These are phyloP conservation scores for Chytridium lagenaria DNA, from an alignment of 371 early-diverging fungal genomes.

Conservation along the genomic window DNA sequence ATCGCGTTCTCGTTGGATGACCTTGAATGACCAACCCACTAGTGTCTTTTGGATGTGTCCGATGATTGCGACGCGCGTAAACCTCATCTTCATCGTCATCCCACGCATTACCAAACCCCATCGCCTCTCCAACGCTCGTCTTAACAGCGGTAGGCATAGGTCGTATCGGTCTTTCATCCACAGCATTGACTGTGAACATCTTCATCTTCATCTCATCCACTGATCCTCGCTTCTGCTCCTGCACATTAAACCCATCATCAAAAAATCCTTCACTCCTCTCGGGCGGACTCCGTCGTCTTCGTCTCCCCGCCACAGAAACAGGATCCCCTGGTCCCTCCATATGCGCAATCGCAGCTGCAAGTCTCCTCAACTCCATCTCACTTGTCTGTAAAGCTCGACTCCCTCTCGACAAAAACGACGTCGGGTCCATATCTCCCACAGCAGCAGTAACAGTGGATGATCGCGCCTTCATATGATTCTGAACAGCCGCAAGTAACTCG, in stretches of 20 bases:
- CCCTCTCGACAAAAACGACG: neutral
- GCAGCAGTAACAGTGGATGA: neutral
- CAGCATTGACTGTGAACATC: neutral
- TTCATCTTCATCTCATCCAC: neutral
- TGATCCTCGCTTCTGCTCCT: neutral
- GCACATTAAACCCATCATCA: neutral
- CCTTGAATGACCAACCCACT: neutral
- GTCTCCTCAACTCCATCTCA: conserved; percentile 4
- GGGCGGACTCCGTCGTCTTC: neutral
- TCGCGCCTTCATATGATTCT: neutral
- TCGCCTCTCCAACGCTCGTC: neutral
- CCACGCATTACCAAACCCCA: neutral
- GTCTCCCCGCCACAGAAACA: neutral
- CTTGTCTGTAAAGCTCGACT: neutral
- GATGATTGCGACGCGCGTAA: too few species aligned
- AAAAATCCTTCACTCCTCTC: neutral
- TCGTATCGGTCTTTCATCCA: neutral
- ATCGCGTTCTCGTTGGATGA: too few species aligned
- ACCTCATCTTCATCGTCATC: too few species aligned
- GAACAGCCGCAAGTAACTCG: neutral
- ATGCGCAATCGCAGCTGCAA: conserved; percentile 2
- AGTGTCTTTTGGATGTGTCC: too few species aligned
- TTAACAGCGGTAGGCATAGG: neutral
- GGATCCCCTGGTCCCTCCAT: neutral
- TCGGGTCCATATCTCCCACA: neutral